Evolutionary conservation across 345 rosid species (phyloP).

Genomic region (Pistacia atlantica): DNA sequence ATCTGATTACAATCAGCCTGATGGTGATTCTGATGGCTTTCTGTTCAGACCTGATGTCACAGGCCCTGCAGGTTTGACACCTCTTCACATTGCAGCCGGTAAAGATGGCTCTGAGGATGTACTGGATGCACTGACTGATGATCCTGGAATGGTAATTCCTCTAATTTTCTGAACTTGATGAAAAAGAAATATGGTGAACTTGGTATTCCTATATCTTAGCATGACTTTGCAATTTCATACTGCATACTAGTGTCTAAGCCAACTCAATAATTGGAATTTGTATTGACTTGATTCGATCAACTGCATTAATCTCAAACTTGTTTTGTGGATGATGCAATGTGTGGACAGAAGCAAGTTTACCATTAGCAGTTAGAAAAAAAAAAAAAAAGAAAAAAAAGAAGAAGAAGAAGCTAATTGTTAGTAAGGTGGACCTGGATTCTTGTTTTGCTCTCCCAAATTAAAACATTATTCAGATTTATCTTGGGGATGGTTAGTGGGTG

Average conservation of each 20-base stretch:
- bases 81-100: constrained; percentile 99
- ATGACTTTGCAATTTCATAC: constrained; percentile 7
- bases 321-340: background rate
- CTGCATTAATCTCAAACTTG: background rate
- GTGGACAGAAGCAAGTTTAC: background rate
- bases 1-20: constrained; percentile 23
- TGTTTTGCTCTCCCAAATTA: background rate
- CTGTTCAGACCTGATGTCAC: constrained; percentile 83
- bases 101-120: constrained; percentile 96
- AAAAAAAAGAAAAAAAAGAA: no score
- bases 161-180: constrained; percentile 9
- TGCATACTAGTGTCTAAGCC: background rate
- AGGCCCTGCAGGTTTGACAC: constrained; percentile 97
- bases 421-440: background rate
- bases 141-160: constrained; percentile 77
- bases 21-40: constrained; percentile 30
- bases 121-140: constrained; percentile 80
- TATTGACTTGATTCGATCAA: background rate
- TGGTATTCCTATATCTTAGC: constrained; percentile 2
- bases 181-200: background rate
- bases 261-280: background rate
- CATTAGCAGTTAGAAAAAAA: background rate
- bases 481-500: background rate
- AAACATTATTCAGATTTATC: background rate
- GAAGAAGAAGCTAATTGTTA: no score